Percentiles rank a stretch among this genome's conserved stretches.
phyloP scores from a whole-genome alignment of 164 flowering plant species.

The Platanus orientalis region DNA sequence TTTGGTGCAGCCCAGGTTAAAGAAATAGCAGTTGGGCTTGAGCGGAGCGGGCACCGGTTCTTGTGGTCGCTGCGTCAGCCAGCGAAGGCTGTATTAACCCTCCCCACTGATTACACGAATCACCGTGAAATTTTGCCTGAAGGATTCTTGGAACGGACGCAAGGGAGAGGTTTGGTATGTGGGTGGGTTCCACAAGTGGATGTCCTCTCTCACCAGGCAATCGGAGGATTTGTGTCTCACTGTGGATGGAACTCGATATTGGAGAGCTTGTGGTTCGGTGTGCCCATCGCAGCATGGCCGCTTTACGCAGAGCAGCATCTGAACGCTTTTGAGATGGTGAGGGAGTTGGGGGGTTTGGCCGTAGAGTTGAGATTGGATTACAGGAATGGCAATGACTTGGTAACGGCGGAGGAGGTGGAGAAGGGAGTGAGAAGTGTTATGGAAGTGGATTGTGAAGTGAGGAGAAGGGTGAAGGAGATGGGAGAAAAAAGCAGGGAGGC shows the following conservation, averaged over 20 bases:
- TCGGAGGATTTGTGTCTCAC: too few species aligned
- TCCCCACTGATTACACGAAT: not conserved
- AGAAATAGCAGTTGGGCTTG: slow-evolving; percentile 37
- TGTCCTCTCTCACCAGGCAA: slow-evolving; percentile 13
- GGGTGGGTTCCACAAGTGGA: slow-evolving; percentile 17
- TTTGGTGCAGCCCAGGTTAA: slow-evolving; percentile 20
- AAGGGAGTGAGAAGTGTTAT: not conserved
- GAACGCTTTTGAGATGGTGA: too few species aligned
- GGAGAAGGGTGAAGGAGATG: too few species aligned
- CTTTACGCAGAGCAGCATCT: too few species aligned
- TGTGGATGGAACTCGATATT: slow-evolving; percentile 22
- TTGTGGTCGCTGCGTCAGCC: slow-evolving; percentile 24
- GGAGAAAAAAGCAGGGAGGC: not conserved
- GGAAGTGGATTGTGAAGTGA: slow-evolving; percentile 4
- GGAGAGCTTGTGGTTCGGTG: slow-evolving; percentile 21
- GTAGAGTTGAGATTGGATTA: slow-evolving; percentile 19
- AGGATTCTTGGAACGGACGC: slow-evolving; percentile 12
- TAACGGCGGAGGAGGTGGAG: too few species aligned
- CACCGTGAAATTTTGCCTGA: slow-evolving; percentile 4
- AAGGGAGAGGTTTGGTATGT: slow-evolving; percentile 4
- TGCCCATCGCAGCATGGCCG: slow-evolving; percentile 10
- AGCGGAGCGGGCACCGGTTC: slow-evolving; percentile 32
- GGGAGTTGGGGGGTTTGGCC: too few species aligned
- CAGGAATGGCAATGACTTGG: not conserved
- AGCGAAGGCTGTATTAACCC: not conserved